These are phyloP conservation scores for Coemansia interrupta DNA, from an alignment of 192 early-diverging fungal species.

Conservation along the genomic window DNA sequence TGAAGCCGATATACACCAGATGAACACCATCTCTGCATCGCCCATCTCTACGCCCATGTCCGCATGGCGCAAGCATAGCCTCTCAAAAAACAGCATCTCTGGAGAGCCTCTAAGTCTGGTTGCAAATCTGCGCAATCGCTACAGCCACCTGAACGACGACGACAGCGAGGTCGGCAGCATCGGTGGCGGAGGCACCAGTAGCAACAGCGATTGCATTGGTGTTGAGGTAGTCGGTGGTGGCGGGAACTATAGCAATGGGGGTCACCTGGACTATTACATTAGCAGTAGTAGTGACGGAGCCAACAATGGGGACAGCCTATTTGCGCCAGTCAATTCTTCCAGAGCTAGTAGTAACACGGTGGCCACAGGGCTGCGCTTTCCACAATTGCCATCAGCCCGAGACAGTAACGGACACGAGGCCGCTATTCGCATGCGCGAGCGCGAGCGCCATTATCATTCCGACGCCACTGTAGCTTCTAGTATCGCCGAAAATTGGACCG, in stretches of 20 bases:
- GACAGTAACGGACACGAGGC: conserved; percentile 8
- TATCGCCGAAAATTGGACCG: conserved; percentile 8
- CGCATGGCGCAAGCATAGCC: conserved; percentile 3
- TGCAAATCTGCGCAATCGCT: not conserved
- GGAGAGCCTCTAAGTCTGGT: not conserved
- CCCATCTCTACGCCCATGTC: conserved; percentile 26
- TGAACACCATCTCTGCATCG: conserved; percentile 9
- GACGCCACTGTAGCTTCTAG: conserved; percentile 5
- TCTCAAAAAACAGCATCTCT: not conserved
- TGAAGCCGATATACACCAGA: not conserved
- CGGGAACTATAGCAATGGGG: not conserved
- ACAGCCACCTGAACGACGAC: conserved; percentile 5
- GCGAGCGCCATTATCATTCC: too few species aligned
- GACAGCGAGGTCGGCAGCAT: too few species aligned
- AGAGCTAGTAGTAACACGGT: conserved; percentile 12
- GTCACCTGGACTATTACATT: conserved; percentile 9
- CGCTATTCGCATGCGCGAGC: not conserved
- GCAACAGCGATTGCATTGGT: not conserved
- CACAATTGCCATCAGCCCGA: conserved; percentile 1
- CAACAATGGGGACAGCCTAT: conserved; percentile 12
- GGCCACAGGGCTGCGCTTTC: not conserved
- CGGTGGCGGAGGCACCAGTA: not conserved
- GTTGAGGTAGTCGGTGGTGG: not conserved
- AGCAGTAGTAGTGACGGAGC: conserved; percentile 6
- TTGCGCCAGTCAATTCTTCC: conserved; percentile 34